Conservation (phyloP, 2,329 filamentous ascomycete species). For the Ascochyta lentis region DNA sequence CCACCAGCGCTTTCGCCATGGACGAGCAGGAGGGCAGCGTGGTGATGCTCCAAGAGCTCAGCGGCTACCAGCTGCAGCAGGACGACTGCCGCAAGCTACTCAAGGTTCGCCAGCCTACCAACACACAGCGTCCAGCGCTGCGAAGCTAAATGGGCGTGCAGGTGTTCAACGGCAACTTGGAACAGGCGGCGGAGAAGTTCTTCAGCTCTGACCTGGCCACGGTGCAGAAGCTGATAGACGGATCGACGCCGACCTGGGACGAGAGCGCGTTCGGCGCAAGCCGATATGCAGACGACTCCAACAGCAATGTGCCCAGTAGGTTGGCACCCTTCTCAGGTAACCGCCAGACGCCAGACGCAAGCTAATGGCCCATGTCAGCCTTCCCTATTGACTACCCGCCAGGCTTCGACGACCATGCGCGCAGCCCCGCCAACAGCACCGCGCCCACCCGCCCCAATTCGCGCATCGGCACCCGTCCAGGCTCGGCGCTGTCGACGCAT, state of each 20-base stretch:
- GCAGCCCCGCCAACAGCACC: conserved; percentile 41
- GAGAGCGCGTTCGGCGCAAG: conserved; percentile 39
- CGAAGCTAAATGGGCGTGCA: conserved; percentile 9
- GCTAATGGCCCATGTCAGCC: conserved; percentile 31
- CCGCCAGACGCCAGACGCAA: not conserved
- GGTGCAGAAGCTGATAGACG: conserved; percentile 29
- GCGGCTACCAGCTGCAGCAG: conserved; percentile 2
- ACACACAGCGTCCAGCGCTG: not conserved
- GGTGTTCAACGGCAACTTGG: conserved; percentile 34
- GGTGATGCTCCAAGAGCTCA: conserved; percentile 13
- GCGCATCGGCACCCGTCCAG: conserved; percentile 39
- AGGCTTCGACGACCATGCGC: conserved; percentile 40
- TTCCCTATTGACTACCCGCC: conserved; percentile 46
- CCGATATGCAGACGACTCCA: conserved; percentile 38
- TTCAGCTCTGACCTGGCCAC: conserved; percentile 25
- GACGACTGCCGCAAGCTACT: conserved; percentile 17
- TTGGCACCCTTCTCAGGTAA: conserved; percentile 7
- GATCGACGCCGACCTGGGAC: conserved; percentile 40
- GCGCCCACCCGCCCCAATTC: conserved; percentile 48
- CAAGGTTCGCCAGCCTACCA: conserved; percentile 6
- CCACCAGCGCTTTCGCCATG: not conserved
- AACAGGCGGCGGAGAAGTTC: conserved; percentile 34
- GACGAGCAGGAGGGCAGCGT: conserved; percentile 1
- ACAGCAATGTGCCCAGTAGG: conserved; percentile 36
- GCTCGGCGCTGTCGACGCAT: conserved; percentile 38